Evolutionary conservation across 2,329 filamentous ascomycete genomes (phyloP), one percentile per base, ranked within the genome.

Genomic region (Colletotrichum sojae): DNA sequence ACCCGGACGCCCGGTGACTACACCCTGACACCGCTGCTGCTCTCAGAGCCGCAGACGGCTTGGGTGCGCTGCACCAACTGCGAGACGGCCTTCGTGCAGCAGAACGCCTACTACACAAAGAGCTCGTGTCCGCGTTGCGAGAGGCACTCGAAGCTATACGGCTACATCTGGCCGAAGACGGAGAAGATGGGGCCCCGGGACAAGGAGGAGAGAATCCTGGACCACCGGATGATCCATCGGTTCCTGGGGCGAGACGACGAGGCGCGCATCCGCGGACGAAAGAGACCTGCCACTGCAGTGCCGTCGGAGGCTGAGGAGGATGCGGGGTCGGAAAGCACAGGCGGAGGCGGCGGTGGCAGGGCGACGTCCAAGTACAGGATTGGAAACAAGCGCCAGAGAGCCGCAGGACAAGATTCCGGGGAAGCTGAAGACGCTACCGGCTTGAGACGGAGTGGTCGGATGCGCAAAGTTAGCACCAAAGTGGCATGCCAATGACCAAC

Each of bases 111-210:
- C 78, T 91, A 91, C 72, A 98, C 95, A 1, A 90, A 92, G 60
- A 90, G 92, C 56, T 92, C 94, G 16, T 99, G 96, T 78, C 95
- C 94, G 4, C 90, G 96, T 6, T 99, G 96, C 79, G 96, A 99
- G 82, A 89, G 96, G 0, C 96, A 99, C 77, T 97, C 93, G 16
- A 98, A 97, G 82, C 83, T 99, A 0, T 99, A 98, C 78, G 97
- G 97, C 0, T 98, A 93, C 76, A 86, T 92, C 66, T 99, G 96
- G 96, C 96, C 96, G 6, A 98, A 99, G 83, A 98, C 96, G 0
- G 92, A 97, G 69, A 92, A 87, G 71, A 90, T 92, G 27, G 93
- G 93, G 0, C 89, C 89, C 16, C 80, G 88, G 20, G 96, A 98
- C 77, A 90, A 88, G 66, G 90, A 92, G 73, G 87, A 91, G 76